These are phyloP conservation scores for Pelargonium cotyledonis DNA, from an alignment of 441 rosid genomes.

Conservation along the genomic window DNA sequence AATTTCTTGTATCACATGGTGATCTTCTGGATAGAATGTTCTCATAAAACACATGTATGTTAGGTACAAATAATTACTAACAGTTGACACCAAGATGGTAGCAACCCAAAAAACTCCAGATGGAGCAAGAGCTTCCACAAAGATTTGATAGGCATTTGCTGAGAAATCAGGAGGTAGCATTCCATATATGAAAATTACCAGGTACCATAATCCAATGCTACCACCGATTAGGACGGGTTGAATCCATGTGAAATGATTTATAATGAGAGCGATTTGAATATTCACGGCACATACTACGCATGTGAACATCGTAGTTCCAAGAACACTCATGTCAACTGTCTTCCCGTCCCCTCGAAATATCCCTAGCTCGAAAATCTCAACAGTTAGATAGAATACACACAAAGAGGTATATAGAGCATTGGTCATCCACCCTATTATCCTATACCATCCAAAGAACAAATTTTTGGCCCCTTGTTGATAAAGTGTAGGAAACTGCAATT, in stretches of 20 bases:
- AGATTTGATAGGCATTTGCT: conserved; percentile 60
- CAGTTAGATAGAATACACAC: conserved; percentile 65
- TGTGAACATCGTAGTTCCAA: conserved; percentile 94
- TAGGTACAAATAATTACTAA: conserved; percentile 70
- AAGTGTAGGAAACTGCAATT: conserved; percentile 83
- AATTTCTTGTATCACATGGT: conserved; percentile 97
- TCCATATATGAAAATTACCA: conserved; percentile 78
- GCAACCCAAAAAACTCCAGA: conserved; percentile 78
- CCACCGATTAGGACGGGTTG: conserved; percentile 94
- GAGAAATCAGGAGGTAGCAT: conserved; percentile 66
- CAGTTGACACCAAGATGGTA: conserved; percentile 60
- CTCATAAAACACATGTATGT: conserved; percentile 77
- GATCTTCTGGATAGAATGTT: conserved; percentile 82
- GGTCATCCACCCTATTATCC: conserved; percentile 96
- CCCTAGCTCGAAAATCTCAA: conserved; percentile 61
- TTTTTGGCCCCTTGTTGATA: conserved; percentile 95
- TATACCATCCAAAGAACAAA: conserved; percentile 85
- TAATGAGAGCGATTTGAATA: conserved; percentile 84
- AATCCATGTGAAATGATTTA: conserved; percentile 99
- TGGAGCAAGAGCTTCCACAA: conserved; percentile 83
- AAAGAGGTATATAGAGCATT: conserved; percentile 81
- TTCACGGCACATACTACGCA: conserved; percentile 91
- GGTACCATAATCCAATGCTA: conserved; percentile 73
- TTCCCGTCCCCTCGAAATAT: conserved; percentile 69
- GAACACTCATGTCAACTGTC: conserved; percentile 85